Evolutionary conservation across 2,329 filamentous ascomycete species (phyloP).

Genomic region (Colletotrichum sp.): DNA sequence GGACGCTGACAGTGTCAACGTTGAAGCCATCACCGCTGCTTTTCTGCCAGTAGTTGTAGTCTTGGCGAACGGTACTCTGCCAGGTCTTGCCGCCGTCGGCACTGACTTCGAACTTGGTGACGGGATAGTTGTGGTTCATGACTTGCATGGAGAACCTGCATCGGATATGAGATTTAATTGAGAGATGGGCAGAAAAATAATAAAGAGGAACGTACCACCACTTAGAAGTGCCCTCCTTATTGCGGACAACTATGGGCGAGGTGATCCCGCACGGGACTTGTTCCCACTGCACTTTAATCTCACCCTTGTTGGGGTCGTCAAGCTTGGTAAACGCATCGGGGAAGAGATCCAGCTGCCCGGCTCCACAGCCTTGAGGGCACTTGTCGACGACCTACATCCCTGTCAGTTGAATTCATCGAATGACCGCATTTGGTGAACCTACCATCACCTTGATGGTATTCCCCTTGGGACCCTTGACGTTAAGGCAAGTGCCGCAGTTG

Average conservation of each 20-base stretch:
- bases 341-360: conserved; percentile 62
- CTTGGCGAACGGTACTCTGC: conserved; percentile 55
- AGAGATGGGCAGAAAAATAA: neutral
- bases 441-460: conserved; percentile 19
- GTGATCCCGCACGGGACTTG: conserved; percentile 57
- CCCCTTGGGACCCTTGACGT: conserved; percentile 9
- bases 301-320: conserved; percentile 45
- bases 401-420: neutral
- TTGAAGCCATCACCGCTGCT: conserved; percentile 23
- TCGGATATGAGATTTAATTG: conserved; percentile 48
- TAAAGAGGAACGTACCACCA: conserved; percentile 5
- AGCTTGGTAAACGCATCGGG: conserved; percentile 53
- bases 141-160: conserved; percentile 50
- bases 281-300: conserved; percentile 55
- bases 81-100: conserved; percentile 63
- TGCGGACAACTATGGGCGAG: conserved; percentile 52
- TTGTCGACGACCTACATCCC: conserved; percentile 54
- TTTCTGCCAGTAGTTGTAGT: conserved; percentile 41
- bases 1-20: conserved; percentile 21
- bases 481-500: conserved; percentile 13
- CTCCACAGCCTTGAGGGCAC: conserved; percentile 55
- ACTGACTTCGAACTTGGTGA: conserved; percentile 63
- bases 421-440: neutral
- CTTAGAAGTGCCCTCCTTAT: conserved; percentile 54
- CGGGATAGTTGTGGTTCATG: conserved; percentile 63